Evolutionary conservation across 2,329 filamentous ascomycete genomes (phyloP), one percentile per base, ranked within the genome.

Genomic region (Stemphylium vesicarium): DNA sequence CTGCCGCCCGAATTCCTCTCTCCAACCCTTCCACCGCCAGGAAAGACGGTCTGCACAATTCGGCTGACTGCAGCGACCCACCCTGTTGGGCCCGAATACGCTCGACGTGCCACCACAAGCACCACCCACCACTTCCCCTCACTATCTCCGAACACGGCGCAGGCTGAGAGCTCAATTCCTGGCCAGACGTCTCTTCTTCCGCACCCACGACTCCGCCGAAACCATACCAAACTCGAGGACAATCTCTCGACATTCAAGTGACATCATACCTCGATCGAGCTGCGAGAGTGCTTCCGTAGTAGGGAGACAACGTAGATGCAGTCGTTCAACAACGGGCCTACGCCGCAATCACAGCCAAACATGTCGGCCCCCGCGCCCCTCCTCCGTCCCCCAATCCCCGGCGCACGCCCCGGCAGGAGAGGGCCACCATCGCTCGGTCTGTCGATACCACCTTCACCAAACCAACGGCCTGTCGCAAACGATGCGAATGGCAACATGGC

Each of bases 361-460:
- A 90, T 93, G 88, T 86, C 89, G 53, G 87, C 89, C 43, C 88
- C 90, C 47, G 90, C 88, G 48, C 91, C 91, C 57, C 85, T 96
- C 54, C 88, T 96, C 52, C 89, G 92, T 57, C 90, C 92, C 50
- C 91, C 92, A 58, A 88, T 96, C 52, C 90, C 89, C 35, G 90
- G 91, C 61, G 82, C 75, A 42, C 75, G 75, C 60, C 82, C 81
- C 64, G 80, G 82, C 62, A 87, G 85, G 55, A 80, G 83, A 56
- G 84, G 89, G 60, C 82, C 89, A 48, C 92, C 92, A 24, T 87
- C 90, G 67, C 84, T 98, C 54, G 94, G 92, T 39, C 85, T 98
- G 52, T 91, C 93, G 40, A 98, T 98, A 54, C 94, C 94, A 33
- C 88, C 90, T 0, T 96, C 92, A 32, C 91, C 92, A 43, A 94